Evolutionary conservation across 2,329 filamentous ascomycete species (phyloP).

Genomic region (Bipolaris zeicola): DNA sequence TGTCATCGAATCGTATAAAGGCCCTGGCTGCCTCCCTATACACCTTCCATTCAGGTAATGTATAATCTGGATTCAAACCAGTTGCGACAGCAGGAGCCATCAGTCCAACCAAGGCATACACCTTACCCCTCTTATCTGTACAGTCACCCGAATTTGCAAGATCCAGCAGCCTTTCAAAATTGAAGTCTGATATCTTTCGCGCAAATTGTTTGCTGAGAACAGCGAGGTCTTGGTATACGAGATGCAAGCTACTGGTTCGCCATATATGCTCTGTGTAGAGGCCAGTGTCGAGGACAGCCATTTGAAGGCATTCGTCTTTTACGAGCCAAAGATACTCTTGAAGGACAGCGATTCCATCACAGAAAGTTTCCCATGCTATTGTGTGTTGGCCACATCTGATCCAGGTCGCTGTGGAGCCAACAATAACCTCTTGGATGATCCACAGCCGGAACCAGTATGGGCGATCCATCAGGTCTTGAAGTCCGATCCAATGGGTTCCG

Average conservation of each 20-base stretch:
- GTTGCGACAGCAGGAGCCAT: neutral
- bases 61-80: neutral
- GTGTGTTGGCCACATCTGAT: neutral
- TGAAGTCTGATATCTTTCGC: neutral
- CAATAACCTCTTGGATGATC: neutral
- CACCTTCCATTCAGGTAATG: neutral
- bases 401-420: neutral
- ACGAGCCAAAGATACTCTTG: neutral
- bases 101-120: neutral
- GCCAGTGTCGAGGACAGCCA: neutral
- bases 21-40: neutral
- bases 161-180: neutral
- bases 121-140: neutral
- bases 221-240: neutral
- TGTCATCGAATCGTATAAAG: neutral
- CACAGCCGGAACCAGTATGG: slow-evolving; percentile 1
- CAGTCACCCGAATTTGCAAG: neutral
- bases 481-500: neutral
- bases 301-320: neutral
- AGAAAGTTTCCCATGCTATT: neutral
- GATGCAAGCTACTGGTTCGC: neutral
- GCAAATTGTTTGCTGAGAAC: neutral
- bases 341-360: neutral
- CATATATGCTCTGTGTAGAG: neutral
- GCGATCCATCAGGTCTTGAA: neutral